Evolutionary conservation across 2,329 filamentous ascomycete genomes (phyloP), one percentile per base, ranked within the genome.

Genomic region (Botryotinia globosa): DNA sequence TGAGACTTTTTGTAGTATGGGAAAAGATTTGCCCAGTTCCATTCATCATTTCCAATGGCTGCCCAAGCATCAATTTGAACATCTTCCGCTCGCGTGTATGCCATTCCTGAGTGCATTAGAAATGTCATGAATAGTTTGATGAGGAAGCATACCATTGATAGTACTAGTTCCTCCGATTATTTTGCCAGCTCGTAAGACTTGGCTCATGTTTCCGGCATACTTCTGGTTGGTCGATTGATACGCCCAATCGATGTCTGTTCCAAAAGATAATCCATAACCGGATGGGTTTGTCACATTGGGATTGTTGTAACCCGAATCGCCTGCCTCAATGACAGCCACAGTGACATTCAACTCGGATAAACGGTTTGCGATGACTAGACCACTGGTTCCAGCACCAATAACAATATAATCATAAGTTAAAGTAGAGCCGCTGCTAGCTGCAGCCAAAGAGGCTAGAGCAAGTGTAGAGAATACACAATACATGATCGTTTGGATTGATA

Each of bases 91-190:
- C 82, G 80, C 9, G 78, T 79, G 71, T 83, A 83, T 0, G 80
- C 78, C 80, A 81, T 82, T 45, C 82, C 82, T 83, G 32, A 34
- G 62, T 37, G 4, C n/a, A 8, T 72, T 67, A 59, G 48, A 58
- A 29, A 32, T 22, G 7, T 7, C 32, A 67, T 32, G 8, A 4
- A 80, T 8, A 80, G 78, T 1, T 82, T 74, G 1, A 76, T 72
- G 58, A 79, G 77, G 34, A 75, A 80, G 79, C 29, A 80, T 71
- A 74, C 74, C 74, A 76, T 85, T 85, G 70, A 85, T 84, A 16
- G 80, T 78, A 25, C 81, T 83, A 4, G 82, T 83, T 9, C 83
- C 84, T 61, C 82, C 82, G 3, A 85, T 75, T 0, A 81, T 83
- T 74, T 82, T 85, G 4, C 83, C 83, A n/a, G 82, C 81, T 62